A percentile compares a stretch with the other conserved stretches of the same genome.
These are phyloP conservation scores for Dichotomocladium elegans DNA, from an alignment of 371 early-diverging fungal species.

Conservation along the genomic window DNA sequence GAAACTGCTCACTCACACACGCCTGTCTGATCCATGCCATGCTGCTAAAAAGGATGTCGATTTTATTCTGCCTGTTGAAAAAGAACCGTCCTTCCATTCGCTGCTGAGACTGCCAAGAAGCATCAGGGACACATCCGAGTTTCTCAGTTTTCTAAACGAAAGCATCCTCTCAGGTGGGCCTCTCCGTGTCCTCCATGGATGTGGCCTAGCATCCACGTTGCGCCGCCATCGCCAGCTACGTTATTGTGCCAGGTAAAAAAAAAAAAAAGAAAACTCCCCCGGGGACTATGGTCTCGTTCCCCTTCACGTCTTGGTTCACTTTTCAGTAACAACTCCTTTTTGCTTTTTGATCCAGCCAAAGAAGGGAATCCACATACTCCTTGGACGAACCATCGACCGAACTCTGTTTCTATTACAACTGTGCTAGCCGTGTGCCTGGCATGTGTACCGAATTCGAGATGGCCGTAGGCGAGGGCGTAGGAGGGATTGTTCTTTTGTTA, in stretches of 20 bases:
- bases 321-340: slow-evolving; percentile 9
- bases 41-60: slow-evolving; percentile 52
- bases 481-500: slow-evolving; percentile 35
- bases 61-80: slow-evolving; percentile 62
- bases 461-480: slow-evolving; percentile 69
- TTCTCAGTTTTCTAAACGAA: slow-evolving; percentile 24
- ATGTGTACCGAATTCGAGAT: slow-evolving; percentile 56
- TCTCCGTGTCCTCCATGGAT: neutral
- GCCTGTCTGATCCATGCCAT: too few relatives aligned
- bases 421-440: slow-evolving; percentile 33
- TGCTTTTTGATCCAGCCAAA: neutral
- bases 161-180: neutral
- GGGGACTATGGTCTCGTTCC: too few relatives aligned
- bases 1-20: neutral
- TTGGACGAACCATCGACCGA: slow-evolving; percentile 7
- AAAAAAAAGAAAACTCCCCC: too few relatives aligned
- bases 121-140: slow-evolving; percentile 55
- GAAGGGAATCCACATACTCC: neutral
- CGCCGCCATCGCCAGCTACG: slow-evolving; percentile 36
- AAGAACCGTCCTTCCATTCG: slow-evolving; percentile 29
- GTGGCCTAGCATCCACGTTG: neutral
- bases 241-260: slow-evolving; percentile 26
- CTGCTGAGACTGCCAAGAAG: slow-evolving; percentile 47
- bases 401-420: slow-evolving; percentile 43
- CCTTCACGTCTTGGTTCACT: too few relatives aligned